A percentile compares a stretch with the other conserved stretches of the same genome.
phyloP scores from a whole-genome alignment of 2,329 filamentous ascomycete genomes.

The Neopestalotiopsis sp. region DNA sequence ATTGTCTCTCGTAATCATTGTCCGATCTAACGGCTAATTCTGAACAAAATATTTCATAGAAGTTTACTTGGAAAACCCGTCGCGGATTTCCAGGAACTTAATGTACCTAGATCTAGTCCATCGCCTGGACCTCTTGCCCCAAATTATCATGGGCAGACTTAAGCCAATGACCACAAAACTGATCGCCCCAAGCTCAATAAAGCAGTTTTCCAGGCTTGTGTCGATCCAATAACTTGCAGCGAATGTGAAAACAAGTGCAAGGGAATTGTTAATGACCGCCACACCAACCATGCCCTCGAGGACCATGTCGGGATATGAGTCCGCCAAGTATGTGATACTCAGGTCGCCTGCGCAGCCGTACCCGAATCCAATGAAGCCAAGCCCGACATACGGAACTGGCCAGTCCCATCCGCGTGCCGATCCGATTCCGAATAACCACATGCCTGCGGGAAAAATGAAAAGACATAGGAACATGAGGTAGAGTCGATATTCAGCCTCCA shows the following conservation, averaged over 20 bases:
- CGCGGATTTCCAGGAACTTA: conserved; percentile 52
- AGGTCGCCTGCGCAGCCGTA: conserved; percentile 64
- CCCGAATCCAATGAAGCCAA: conserved; percentile 63
- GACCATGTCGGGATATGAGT: conserved; percentile 61
- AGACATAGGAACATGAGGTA: conserved; percentile 56
- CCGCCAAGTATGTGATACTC: conserved; percentile 58
- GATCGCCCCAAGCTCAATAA: conserved; percentile 56
- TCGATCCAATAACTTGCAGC: conserved; percentile 54
- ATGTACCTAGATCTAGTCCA: conserved; percentile 53
- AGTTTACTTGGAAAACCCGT: conserved; percentile 35
- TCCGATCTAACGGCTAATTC: too few relatives aligned
- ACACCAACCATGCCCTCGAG: conserved; percentile 64
- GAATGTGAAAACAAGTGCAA: conserved; percentile 61
- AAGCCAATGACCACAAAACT: conserved; percentile 55
- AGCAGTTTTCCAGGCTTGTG: conserved; percentile 49
- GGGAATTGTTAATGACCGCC: conserved; percentile 60
- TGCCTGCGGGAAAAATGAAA: conserved; percentile 53
- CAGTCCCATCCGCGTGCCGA: conserved; percentile 55
- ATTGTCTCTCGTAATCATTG: too few relatives aligned
- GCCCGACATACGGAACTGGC: conserved; percentile 58
- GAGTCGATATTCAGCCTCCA: conserved; percentile 58
- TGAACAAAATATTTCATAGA: too few relatives aligned
- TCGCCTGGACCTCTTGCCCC: conserved; percentile 53
- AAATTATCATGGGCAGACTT: conserved; percentile 59
- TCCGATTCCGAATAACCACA: conserved; percentile 59